phyloP scores from a whole-genome alignment of 2,329 filamentous ascomycete genomes.

The Colletotrichum tropicicola region DNA sequence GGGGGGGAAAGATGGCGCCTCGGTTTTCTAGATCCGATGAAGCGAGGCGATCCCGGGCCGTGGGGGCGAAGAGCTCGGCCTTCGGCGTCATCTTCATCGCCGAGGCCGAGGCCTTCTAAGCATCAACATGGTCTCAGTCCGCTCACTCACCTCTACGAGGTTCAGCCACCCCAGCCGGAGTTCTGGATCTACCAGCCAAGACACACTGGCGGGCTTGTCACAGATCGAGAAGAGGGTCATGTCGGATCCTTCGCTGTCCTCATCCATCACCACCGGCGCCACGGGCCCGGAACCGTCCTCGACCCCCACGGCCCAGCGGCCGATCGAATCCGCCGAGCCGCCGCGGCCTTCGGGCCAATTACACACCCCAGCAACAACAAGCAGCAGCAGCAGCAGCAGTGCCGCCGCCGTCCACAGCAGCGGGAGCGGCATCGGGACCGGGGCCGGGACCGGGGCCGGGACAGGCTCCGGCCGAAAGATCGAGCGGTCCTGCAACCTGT shows the following conservation, averaged over 20 bases:
- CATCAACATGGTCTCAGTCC: constrained; percentile 12
- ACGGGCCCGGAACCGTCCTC: background rate
- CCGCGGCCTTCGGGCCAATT: background rate
- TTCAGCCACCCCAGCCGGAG: too few relatives aligned
- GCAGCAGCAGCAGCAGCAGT: background rate
- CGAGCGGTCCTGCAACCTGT: constrained; percentile 42
- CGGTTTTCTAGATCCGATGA: background rate
- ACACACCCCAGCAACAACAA: background rate
- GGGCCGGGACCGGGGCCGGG: background rate
- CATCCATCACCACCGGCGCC: background rate
- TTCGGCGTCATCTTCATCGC: background rate
- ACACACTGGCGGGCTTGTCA: too few relatives aligned
- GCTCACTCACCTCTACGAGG: background rate
- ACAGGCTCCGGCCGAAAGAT: constrained; percentile 7
- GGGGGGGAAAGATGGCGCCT: too few relatives aligned
- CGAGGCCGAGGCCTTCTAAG: constrained; percentile 2
- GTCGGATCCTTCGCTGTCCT: background rate
- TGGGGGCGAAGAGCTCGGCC: background rate
- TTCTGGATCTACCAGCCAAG: too few relatives aligned
- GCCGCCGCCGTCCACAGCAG: background rate
- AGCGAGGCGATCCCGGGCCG: background rate
- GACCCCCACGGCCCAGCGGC: background rate
- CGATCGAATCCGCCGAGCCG: background rate
- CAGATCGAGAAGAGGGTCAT: background rate
- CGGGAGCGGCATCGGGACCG: background rate